These are phyloP conservation scores for Limnomonas spitsbergensis DNA, from an alignment of 139 green algal species.

Conservation along the genomic window DNA sequence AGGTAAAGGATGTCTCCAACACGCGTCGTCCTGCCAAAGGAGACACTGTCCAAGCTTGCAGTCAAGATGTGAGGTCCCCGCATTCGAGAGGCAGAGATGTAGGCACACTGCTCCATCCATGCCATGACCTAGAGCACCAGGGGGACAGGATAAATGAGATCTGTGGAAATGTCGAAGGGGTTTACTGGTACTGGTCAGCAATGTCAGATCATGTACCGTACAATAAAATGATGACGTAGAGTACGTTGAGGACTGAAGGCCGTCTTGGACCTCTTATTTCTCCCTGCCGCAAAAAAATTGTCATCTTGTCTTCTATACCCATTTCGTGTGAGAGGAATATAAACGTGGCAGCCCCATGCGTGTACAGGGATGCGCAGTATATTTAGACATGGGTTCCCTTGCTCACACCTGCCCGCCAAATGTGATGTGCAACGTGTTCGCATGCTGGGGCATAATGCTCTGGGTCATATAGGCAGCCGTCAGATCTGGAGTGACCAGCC, in stretches of 20 bases:
- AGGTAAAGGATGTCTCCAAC: slow-evolving; percentile 79
- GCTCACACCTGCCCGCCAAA: slow-evolving; percentile 71
- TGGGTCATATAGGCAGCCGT: slow-evolving; percentile 77
- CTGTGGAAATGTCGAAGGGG: too few relatives aligned
- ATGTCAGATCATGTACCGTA: too few relatives aligned
- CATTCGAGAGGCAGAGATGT: slow-evolving; percentile 70
- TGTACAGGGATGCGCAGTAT: too few relatives aligned
- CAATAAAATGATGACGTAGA: too few relatives aligned
- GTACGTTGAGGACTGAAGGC: too few relatives aligned
- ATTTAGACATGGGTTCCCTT: too few relatives aligned
- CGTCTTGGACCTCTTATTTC: too few relatives aligned
- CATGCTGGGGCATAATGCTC: slow-evolving; percentile 76
- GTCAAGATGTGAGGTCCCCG: slow-evolving; percentile 63
- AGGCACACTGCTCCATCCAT: slow-evolving; percentile 80
- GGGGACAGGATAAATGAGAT: background rate
- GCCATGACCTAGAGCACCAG: slow-evolving; percentile 37
- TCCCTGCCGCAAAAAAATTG: too few relatives aligned
- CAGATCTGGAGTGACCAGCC: slow-evolving; percentile 41
- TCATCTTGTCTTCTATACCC: too few relatives aligned
- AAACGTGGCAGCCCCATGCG: too few relatives aligned
- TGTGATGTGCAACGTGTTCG: slow-evolving; percentile 78
- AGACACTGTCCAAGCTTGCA: slow-evolving; percentile 70
- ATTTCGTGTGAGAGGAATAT: too few relatives aligned
- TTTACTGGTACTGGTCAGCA: too few relatives aligned
- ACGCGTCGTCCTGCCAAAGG: slow-evolving; percentile 60